These are phyloP conservation scores for Chloranthus sessilifolius DNA, from an alignment of 164 flowering plant genomes.

Conservation along the genomic window DNA sequence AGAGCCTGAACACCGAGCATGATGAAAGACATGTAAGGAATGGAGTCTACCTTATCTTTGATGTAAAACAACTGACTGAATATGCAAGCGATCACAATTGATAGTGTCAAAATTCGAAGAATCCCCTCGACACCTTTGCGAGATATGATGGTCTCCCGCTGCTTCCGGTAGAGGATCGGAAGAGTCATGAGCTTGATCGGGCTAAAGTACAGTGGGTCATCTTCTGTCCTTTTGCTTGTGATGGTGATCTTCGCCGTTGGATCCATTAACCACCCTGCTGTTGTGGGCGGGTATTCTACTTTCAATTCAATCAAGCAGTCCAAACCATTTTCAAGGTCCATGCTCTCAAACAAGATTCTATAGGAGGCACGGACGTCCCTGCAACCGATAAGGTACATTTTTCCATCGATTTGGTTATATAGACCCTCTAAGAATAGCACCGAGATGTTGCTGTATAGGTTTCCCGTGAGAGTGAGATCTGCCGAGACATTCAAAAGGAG, in stretches of 20 bases:
- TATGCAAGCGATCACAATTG: slow-evolving; percentile 60
- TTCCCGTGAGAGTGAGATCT: slow-evolving; percentile 43
- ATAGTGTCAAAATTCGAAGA: slow-evolving; percentile 63
- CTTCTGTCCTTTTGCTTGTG: slow-evolving; percentile 63
- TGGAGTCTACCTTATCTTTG: slow-evolving; percentile 39
- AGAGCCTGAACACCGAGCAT: slow-evolving; percentile 84
- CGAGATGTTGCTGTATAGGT: slow-evolving; percentile 37
- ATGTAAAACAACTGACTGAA: slow-evolving; percentile 60
- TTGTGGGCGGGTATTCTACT: slow-evolving; percentile 73
- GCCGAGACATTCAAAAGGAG: slow-evolving; percentile 86
- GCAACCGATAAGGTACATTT: slow-evolving; percentile 85
- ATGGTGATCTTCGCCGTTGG: slow-evolving; percentile 73
- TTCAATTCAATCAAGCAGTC: slow-evolving; percentile 76
- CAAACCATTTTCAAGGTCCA: slow-evolving; percentile 75
- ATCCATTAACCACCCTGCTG: slow-evolving; percentile 61
- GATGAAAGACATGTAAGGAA: slow-evolving; percentile 72
- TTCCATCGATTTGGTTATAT: slow-evolving; percentile 66
- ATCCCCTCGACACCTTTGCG: slow-evolving; percentile 65
- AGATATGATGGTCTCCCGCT: slow-evolving; percentile 72
- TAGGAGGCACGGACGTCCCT: slow-evolving; percentile 73
- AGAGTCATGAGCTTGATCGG: slow-evolving; percentile 48
- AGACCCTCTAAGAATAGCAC: slow-evolving; percentile 68
- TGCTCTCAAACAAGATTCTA: slow-evolving; percentile 51
- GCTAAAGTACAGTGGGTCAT: slow-evolving; percentile 64
- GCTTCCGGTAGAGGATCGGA: slow-evolving; percentile 67